Conservation (phyloP, 2,329 filamentous ascomycete genomes). For the Botrytis aclada region DNA sequence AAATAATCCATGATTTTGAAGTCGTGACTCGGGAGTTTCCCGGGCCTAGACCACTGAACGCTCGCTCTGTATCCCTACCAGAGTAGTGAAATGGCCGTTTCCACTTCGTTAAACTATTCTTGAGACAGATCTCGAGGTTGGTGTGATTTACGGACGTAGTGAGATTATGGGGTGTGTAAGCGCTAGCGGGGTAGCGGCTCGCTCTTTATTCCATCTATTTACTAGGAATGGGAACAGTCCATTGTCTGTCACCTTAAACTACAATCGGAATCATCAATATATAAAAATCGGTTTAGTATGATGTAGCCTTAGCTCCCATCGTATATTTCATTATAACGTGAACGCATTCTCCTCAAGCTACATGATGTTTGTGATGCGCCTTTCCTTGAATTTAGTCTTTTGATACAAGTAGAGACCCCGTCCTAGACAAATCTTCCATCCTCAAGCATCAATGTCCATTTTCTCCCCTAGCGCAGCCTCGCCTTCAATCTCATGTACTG, state of each 20-base stretch:
- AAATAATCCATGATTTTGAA: constrained; percentile 5
- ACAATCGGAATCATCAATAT: background rate
- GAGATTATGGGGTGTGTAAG: background rate
- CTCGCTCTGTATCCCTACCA: background rate
- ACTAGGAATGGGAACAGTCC: background rate
- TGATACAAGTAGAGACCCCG: constrained; percentile 16
- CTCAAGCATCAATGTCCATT: constrained; percentile 65
- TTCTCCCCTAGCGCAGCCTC: constrained; percentile 60
- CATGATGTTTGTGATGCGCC: constrained; percentile 25
- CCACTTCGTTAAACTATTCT: background rate
- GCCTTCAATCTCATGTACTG: constrained; percentile 72
- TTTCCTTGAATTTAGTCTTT: constrained; percentile 16
- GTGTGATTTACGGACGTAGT: constrained; percentile 4
- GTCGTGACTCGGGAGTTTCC: background rate
- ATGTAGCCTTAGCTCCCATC: constrained; percentile 1
- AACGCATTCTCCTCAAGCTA: constrained; percentile 20
- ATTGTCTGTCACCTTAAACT: background rate
- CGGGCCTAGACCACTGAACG: background rate
- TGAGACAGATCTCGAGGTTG: background rate
- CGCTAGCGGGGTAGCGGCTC: background rate
- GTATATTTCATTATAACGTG: constrained; percentile 13
- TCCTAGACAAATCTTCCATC: constrained; percentile 6
- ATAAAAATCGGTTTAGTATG: background rate
- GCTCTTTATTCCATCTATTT: background rate
- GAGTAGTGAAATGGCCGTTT: background rate